phyloP scores from a whole-genome alignment of 306 rosid species.

The Prosopis cineraria region DNA sequence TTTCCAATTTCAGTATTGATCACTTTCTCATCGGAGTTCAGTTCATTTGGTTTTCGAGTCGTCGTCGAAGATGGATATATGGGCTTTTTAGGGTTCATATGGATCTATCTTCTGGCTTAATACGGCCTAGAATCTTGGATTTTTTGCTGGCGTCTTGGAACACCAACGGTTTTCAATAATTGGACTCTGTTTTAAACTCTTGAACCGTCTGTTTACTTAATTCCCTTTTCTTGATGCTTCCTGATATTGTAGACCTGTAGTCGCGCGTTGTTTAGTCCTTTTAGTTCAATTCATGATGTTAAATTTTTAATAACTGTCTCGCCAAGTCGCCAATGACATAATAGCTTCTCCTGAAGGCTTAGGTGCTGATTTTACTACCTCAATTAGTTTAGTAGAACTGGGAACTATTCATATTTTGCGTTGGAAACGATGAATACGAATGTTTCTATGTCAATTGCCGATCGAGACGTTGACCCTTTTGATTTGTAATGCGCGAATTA shows the following conservation, averaged over 20 bases:
- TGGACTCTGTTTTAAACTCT: not conserved
- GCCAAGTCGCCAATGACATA: not conserved
- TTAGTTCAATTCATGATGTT: not conserved
- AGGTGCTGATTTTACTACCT: not conserved
- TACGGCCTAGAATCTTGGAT: not conserved
- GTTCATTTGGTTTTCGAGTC: slow-evolving; percentile 2
- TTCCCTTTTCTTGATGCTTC: not conserved
- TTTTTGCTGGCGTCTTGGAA: not conserved
- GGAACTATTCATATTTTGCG: not conserved
- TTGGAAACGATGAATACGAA: not conserved
- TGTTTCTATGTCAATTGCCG: not conserved
- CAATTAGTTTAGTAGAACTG: not conserved
- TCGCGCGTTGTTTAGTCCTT: not conserved
- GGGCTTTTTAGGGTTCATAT: slow-evolving; percentile 29
- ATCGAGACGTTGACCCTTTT: not conserved
- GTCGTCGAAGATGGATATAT: not conserved
- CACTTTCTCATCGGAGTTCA: slow-evolving; percentile 2
- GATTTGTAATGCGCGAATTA: not conserved
- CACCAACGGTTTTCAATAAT: not conserved
- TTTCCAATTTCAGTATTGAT: not conserved
- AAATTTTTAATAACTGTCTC: not conserved
- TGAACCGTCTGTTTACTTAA: not conserved
- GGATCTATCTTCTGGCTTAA: not conserved
- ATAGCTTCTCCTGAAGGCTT: not conserved
- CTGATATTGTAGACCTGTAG: not conserved